Conservation (phyloP, 2,329 filamentous ascomycete species). For the Stachybotrys chlorohalonatus region DNA sequence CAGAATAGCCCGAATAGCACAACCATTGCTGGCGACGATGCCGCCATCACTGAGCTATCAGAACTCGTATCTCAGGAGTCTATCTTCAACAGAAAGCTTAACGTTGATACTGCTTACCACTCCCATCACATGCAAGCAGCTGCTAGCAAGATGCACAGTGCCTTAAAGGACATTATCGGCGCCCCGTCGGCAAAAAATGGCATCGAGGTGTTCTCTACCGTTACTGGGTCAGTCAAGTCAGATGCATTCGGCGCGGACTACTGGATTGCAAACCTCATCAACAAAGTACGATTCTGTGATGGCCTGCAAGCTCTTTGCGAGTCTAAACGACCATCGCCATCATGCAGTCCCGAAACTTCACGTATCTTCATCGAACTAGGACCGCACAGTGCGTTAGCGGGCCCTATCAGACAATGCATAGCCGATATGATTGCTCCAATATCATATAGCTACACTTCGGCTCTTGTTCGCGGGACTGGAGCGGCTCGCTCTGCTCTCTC, state of each 20-base stretch:
- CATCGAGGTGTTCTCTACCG: slow-evolving; percentile 7
- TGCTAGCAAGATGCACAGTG: slow-evolving; percentile 11
- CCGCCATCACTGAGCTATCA: slow-evolving; percentile 13
- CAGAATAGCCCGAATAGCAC: slow-evolving; percentile 21
- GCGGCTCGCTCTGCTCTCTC: slow-evolving; percentile 2
- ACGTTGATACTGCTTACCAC: slow-evolving; percentile 18
- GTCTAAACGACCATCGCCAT: background rate
- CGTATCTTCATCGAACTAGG: slow-evolving; percentile 10
- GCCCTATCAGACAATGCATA: slow-evolving; percentile 6
- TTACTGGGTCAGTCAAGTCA: slow-evolving; percentile 3
- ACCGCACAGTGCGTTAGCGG: slow-evolving; percentile 7
- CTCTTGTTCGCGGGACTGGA: slow-evolving; percentile 6
- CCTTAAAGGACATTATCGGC: slow-evolving; percentile 1
- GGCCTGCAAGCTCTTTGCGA: slow-evolving; percentile 2
- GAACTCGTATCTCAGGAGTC: slow-evolving; percentile 10
- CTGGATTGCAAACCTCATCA: slow-evolving; percentile 5
- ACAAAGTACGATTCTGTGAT: slow-evolving; percentile 3
- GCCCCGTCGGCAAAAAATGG: background rate
- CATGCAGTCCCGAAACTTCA: background rate
- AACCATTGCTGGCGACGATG: slow-evolving; percentile 22
- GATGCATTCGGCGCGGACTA: slow-evolving; percentile 4
- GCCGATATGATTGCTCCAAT: slow-evolving; percentile 1
- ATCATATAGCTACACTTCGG: slow-evolving; percentile 3
- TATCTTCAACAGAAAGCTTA: slow-evolving; percentile 16
- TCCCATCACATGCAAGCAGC: slow-evolving; percentile 17